phyloP scores from a whole-genome alignment of 2,329 filamentous ascomycete species.

The Neofusicoccum sp. region DNA sequence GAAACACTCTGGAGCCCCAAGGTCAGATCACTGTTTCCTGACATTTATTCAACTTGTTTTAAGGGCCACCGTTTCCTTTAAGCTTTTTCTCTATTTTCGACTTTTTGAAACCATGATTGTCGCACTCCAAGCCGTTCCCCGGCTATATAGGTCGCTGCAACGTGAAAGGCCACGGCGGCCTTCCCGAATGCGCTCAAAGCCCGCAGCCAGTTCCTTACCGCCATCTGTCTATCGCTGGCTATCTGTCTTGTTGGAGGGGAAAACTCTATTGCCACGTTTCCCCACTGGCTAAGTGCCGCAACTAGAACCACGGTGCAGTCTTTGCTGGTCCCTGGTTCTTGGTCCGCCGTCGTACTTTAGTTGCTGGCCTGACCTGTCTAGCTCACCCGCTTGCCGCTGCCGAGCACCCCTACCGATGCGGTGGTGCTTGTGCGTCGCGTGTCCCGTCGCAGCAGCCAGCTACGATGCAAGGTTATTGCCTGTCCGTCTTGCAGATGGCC shows the following conservation, averaged over 20 bases:
- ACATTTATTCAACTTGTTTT: not conserved
- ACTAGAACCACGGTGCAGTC: not conserved
- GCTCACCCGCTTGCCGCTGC: not conserved
- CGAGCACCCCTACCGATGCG: not conserved
- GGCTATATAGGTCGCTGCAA: not conserved
- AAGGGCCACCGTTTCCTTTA: not conserved
- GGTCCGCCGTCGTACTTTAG: not conserved
- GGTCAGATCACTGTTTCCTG: not conserved
- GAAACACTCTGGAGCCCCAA: not conserved
- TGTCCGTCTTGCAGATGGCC: too few species aligned
- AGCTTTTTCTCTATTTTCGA: not conserved
- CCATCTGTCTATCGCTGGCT: not conserved
- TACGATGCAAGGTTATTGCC: too few species aligned
- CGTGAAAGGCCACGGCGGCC: conserved; percentile 6
- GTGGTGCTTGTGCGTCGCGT: not conserved
- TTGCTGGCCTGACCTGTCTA: not conserved
- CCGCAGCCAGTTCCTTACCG: not conserved
- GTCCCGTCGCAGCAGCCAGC: too few species aligned
- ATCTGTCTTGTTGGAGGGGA: not conserved
- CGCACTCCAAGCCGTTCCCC: not conserved
- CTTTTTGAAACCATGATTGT: not conserved
- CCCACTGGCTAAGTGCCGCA: too few species aligned
- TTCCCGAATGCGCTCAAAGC: conserved; percentile 9
- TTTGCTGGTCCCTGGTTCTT: not conserved
- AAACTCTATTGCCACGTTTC: too few species aligned